These are phyloP conservation scores for Annulohypoxylon truncatum DNA, from an alignment of 2,329 filamentous ascomycete genomes.

Conservation along the genomic window DNA sequence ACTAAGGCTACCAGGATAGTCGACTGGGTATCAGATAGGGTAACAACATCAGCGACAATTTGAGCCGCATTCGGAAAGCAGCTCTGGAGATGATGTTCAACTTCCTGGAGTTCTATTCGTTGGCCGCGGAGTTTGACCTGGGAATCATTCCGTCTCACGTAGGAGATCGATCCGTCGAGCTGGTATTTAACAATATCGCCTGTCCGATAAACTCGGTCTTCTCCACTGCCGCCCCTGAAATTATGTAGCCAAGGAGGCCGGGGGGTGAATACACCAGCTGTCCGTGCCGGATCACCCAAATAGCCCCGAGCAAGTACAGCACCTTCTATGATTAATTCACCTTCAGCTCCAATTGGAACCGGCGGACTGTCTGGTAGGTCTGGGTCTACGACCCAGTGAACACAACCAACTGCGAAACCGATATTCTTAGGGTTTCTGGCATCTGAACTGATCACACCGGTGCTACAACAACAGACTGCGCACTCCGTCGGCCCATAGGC, in stretches of 20 bases:
- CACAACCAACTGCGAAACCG: no score
- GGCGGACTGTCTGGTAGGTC: neutral
- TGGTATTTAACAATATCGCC: neutral
- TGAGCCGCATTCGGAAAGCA: neutral
- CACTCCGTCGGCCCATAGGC: neutral
- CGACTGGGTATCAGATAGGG: neutral
- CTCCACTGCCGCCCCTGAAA: neutral
- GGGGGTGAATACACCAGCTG: neutral
- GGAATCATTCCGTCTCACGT: neutral
- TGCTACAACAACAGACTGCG: neutral
- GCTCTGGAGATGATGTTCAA: neutral
- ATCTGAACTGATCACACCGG: neutral
- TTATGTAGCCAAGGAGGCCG: neutral
- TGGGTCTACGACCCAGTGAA: constrained; percentile 2
- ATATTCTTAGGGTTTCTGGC: no score
- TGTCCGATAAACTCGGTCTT: neutral
- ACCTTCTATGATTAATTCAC: constrained; percentile 3
- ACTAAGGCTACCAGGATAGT: neutral
- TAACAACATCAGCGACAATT: neutral
- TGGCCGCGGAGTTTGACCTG: constrained; percentile 6
- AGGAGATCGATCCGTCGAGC: neutral
- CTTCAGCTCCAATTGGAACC: neutral
- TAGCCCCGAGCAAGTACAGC: neutral
- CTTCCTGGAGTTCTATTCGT: constrained; percentile 2
- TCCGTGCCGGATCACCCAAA: neutral